A percentile compares a stretch with the other conserved stretches of the same genome.
phyloP scores from a whole-genome alignment of 1,284 basidiomycete species.

The Gastroboletus turbinatus region DNA sequence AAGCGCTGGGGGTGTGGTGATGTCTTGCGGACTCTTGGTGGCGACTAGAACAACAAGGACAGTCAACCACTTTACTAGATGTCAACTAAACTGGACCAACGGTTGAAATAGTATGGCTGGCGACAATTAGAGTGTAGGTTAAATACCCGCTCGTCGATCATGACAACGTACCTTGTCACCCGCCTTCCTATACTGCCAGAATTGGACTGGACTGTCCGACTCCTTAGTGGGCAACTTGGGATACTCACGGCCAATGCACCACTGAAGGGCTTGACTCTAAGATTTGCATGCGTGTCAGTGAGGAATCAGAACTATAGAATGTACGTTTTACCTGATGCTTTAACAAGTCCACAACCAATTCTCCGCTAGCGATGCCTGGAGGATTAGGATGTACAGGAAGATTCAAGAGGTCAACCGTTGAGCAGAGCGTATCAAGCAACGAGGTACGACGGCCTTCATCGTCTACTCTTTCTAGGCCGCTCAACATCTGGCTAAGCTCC shows the following conservation, averaged over 20 bases:
- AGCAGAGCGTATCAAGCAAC: slow-evolving; percentile 65
- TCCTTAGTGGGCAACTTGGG: slow-evolving; percentile 67
- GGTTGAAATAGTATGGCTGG: slow-evolving; percentile 65
- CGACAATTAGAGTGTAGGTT: neutral
- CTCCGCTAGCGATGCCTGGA: slow-evolving; percentile 62
- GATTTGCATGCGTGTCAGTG: slow-evolving; percentile 1
- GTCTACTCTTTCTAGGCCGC: slow-evolving; percentile 70
- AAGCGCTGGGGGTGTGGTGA: slow-evolving; percentile 53
- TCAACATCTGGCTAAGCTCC: slow-evolving; percentile 66
- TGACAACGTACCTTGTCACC: slow-evolving; percentile 46
- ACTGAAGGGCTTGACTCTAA: slow-evolving; percentile 73
- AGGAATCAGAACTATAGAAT: slow-evolving; percentile 3
- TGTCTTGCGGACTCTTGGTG: slow-evolving; percentile 73
- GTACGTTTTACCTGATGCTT: slow-evolving; percentile 67
- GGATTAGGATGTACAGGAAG: slow-evolving; percentile 67
- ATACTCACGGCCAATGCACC: slow-evolving; percentile 79
- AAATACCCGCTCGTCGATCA: neutral
- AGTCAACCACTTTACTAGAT: neutral
- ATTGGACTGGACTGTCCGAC: slow-evolving; percentile 77
- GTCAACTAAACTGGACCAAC: slow-evolving; percentile 40
- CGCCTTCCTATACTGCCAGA: slow-evolving; percentile 73
- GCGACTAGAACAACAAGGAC: slow-evolving; percentile 50
- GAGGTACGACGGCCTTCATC: slow-evolving; percentile 73
- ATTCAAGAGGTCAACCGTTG: slow-evolving; percentile 66
- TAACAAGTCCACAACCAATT: slow-evolving; percentile 68